Conservation (phyloP, 441 rosid genomes). For the Eutrema salsugineum region DNA sequence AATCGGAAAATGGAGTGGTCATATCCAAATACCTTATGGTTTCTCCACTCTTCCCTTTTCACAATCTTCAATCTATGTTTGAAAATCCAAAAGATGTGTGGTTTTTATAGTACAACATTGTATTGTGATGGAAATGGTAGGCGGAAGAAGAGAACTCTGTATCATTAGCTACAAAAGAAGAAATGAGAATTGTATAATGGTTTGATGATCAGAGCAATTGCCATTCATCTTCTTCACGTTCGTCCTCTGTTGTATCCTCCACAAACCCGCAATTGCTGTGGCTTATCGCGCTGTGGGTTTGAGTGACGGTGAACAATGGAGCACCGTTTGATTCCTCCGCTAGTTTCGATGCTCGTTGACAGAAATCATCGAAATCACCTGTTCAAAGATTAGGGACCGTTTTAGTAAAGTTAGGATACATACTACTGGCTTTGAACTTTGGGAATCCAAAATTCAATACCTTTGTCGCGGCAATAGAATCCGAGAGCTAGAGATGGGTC, state of each 20-base stretch:
- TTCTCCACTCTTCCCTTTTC: conserved; percentile 50
- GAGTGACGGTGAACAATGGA: conserved; percentile 72
- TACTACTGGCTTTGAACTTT: neutral
- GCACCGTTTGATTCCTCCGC: conserved; percentile 80
- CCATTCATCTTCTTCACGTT: conserved; percentile 79
- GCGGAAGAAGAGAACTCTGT: too few relatives aligned
- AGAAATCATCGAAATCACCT: conserved; percentile 75
- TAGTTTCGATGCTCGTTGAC: conserved; percentile 63
- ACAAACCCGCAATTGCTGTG: conserved; percentile 23
- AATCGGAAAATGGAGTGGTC: conserved; percentile 33
- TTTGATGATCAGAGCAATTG: conserved; percentile 52
- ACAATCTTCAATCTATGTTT: conserved; percentile 27
- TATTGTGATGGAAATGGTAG: too few relatives aligned
- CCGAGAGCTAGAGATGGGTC: conserved; percentile 89
- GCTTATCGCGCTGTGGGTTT: conserved; percentile 33
- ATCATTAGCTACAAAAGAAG: too few relatives aligned
- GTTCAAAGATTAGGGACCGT: conserved; percentile 6
- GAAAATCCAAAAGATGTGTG: neutral
- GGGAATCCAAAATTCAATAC: conserved; percentile 24
- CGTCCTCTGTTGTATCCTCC: conserved; percentile 32
- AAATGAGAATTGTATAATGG: neutral
- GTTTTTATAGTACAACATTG: neutral
- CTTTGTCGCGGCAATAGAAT: conserved; percentile 81
- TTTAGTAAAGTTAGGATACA: neutral
- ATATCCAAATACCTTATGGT: conserved; percentile 29